Evolutionary conservation across 306 rosid species (phyloP).

Genomic region (Quercus alba): DNA sequence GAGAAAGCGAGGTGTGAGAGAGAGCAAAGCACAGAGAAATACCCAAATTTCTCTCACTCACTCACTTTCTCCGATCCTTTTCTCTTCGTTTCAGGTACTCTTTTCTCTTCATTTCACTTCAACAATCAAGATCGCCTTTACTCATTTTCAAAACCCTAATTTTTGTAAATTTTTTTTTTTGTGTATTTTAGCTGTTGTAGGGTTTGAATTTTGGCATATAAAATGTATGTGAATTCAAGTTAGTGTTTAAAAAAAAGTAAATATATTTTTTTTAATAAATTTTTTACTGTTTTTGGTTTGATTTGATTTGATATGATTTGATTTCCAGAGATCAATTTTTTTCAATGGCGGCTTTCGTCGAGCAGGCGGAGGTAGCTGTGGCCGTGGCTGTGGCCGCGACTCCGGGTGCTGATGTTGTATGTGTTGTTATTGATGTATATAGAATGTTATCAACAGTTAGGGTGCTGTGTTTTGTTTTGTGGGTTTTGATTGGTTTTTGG

Average conservation of each 20-base stretch:
- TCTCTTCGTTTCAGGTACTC: too few relatives aligned
- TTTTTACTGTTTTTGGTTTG: background rate
- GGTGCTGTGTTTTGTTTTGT: background rate
- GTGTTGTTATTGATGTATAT: conserved; percentile 14
- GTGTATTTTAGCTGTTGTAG: too few relatives aligned
- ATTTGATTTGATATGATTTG: conserved; percentile 1
- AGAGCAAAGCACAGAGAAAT: too few relatives aligned
- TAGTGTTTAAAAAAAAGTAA: background rate
- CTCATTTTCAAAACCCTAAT: too few relatives aligned
- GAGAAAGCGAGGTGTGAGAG: too few relatives aligned
- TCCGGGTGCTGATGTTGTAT: conserved; percentile 69
- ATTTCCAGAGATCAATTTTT: conserved; percentile 19
- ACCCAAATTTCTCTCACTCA: too few relatives aligned
- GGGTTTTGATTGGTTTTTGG: conserved; percentile 8
- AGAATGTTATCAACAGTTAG: background rate
- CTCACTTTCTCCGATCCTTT: too few relatives aligned
- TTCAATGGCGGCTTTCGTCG: conserved; percentile 56
- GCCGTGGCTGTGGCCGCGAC: background rate
- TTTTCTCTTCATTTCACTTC: too few relatives aligned
- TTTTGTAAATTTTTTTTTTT: too few relatives aligned
- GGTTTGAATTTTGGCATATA: too few relatives aligned
- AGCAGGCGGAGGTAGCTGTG: conserved; percentile 29
- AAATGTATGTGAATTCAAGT: too few relatives aligned
- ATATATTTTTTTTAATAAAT: background rate
- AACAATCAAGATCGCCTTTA: too few relatives aligned